These are phyloP conservation scores for Lizonia empirigonia DNA, from an alignment of 2,329 filamentous ascomycete genomes.

Conservation along the genomic window DNA sequence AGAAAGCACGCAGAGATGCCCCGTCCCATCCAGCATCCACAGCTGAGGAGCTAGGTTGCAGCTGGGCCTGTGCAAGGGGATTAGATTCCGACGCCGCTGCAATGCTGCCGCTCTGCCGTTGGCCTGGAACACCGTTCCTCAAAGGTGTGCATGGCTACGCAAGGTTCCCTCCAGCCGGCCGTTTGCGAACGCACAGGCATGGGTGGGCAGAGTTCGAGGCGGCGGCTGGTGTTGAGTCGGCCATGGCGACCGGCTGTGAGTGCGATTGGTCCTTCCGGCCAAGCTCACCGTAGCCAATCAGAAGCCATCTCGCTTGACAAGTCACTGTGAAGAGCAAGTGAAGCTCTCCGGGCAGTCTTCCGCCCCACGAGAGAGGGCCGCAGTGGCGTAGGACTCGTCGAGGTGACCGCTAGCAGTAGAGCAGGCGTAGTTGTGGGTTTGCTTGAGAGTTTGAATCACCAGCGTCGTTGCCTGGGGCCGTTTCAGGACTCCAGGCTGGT, in stretches of 20 bases:
- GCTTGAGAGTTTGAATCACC: too few species aligned
- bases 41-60: not conserved
- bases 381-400: not conserved
- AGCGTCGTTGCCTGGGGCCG: too few species aligned
- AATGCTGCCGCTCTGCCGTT: not conserved
- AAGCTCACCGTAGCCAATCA: not conserved
- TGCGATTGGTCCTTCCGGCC: not conserved
- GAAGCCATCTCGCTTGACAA: not conserved
- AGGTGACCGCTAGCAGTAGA: not conserved
- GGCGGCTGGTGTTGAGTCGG: not conserved
- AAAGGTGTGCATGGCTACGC: not conserved
- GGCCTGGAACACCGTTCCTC: not conserved
- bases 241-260: not conserved
- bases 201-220: conserved; percentile 1
- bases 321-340: not conserved
- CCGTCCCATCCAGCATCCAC: not conserved
- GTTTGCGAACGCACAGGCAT: conserved; percentile 3
- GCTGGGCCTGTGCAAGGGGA: not conserved
- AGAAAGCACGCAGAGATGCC: not conserved
- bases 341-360: not conserved
- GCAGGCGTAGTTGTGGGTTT: not conserved
- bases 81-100: not conserved
- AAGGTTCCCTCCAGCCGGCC: not conserved
- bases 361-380: not conserved
- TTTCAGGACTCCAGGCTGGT: too few species aligned